A percentile compares a stretch with the other conserved stretches of the same genome.
Evolutionary conservation across 768 basidiomycete genomes (phyloP).

Genomic region (Astraeus odoratus): DNA sequence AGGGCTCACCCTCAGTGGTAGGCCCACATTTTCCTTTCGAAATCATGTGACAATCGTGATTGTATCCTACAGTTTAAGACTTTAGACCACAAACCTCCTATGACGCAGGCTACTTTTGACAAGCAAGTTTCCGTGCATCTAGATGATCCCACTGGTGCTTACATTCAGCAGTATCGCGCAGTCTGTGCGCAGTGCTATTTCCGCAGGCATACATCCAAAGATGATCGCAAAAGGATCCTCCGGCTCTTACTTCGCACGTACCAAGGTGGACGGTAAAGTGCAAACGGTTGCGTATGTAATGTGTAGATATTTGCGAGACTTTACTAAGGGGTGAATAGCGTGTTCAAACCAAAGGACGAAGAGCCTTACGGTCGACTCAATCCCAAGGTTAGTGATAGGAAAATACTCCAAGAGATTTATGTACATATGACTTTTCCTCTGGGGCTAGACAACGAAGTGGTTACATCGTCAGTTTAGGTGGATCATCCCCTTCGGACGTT

Average conservation of each 20-base stretch:
- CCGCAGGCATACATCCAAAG: conserved; percentile 79
- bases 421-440: background rate
- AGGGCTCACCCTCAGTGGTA: conserved; percentile 17
- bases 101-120: conserved; percentile 69
- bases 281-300: conserved; percentile 71
- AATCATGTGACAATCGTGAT: background rate
- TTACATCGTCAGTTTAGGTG: conserved; percentile 81
- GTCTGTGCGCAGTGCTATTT: conserved; percentile 62
- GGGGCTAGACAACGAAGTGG: conserved; percentile 75
- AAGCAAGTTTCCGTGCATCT: conserved; percentile 37
- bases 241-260: conserved; percentile 88
- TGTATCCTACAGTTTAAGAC: conserved; percentile 53
- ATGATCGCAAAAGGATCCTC: conserved; percentile 88
- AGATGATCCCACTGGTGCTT: conserved; percentile 4
- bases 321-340: conserved; percentile 34
- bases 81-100: conserved; percentile 69
- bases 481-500: conserved; percentile 86
- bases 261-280: conserved; percentile 66
- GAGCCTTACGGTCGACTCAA: conserved; percentile 86
- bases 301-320: background rate
- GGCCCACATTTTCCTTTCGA: conserved; percentile 3
- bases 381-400: conserved; percentile 52
- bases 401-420: background rate
- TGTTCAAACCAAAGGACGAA: conserved; percentile 90
- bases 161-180: conserved; percentile 43